Conservation (phyloP, 257 asterid genomes). For the Jasminum sambac region DNA sequence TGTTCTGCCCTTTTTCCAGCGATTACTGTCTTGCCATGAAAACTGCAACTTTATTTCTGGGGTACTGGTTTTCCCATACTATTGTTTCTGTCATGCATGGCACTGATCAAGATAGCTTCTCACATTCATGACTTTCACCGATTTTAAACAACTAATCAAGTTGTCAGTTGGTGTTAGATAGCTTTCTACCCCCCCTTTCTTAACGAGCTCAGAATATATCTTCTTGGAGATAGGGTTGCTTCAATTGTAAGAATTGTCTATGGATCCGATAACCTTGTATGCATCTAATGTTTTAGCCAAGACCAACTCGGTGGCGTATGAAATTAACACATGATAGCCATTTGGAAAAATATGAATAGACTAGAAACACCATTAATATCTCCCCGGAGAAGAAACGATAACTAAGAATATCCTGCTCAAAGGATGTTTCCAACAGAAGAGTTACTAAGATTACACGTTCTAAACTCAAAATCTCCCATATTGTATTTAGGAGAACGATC, state of each 20-base stretch:
- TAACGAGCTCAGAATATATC: not conserved
- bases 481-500: not conserved
- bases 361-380: not conserved
- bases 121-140: not conserved
- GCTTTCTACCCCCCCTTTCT: not conserved
- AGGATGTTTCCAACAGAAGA: not conserved
- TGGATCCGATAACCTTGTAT: not conserved
- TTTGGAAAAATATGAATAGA: not conserved
- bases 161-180: not conserved
- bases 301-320: not conserved
- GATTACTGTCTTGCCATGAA: not conserved
- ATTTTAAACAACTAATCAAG: not conserved
- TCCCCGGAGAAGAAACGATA: no score
- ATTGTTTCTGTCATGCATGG: not conserved
- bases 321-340: not conserved
- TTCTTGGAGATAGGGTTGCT: not conserved
- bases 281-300: not conserved
- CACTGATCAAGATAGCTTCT: not conserved
- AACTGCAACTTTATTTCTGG: not conserved
- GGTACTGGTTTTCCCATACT: not conserved
- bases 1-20: not conserved
- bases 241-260: not conserved
- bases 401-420: not conserved
- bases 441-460: not conserved
- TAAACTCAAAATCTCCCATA: not conserved